These are phyloP conservation scores for Auriculariales sp. DNA, from an alignment of 768 basidiomycete genomes.

Conservation along the genomic window DNA sequence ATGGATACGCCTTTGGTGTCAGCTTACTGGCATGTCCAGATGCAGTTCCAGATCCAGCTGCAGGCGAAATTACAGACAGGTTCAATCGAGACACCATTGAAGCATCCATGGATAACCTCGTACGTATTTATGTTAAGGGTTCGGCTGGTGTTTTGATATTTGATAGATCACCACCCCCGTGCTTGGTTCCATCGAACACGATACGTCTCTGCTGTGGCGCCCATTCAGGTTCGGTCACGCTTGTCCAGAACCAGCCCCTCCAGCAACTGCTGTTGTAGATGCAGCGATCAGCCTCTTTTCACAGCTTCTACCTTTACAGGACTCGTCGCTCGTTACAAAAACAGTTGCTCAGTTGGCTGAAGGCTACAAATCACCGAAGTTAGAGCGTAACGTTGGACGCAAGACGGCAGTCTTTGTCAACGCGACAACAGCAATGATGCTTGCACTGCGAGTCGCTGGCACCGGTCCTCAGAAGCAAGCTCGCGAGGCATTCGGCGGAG, in stretches of 20 bases:
- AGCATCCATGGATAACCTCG: slow-evolving; percentile 62
- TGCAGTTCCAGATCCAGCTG: slow-evolving; percentile 17
- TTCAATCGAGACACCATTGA: slow-evolving; percentile 72
- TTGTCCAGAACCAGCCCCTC: slow-evolving; percentile 53
- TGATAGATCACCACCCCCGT: slow-evolving; percentile 59
- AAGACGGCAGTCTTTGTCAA: slow-evolving; percentile 77
- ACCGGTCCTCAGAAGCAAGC: slow-evolving; percentile 38
- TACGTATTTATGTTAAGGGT: slow-evolving; percentile 20
- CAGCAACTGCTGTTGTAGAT: slow-evolving; percentile 74
- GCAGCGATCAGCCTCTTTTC: slow-evolving; percentile 81
- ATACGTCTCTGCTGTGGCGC: slow-evolving; percentile 13
- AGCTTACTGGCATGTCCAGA: slow-evolving; percentile 48
- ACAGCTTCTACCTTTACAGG: slow-evolving; percentile 64
- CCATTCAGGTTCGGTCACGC: slow-evolving; percentile 20
- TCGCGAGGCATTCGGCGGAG: slow-evolving; percentile 50
- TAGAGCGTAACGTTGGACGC: slow-evolving; percentile 78
- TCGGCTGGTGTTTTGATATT: not conserved
- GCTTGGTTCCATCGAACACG: slow-evolving; percentile 54
- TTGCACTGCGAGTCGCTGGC: slow-evolving; percentile 45
- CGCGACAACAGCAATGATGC: slow-evolving; percentile 55
- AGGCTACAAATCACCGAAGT: slow-evolving; percentile 53
- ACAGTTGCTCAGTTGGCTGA: slow-evolving; percentile 47
- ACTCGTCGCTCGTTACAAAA: slow-evolving; percentile 38
- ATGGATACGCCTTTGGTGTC: slow-evolving; percentile 88
- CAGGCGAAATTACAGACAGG: slow-evolving; percentile 22